Evolutionary conservation across 192 early-diverging fungal genomes (phyloP).

Genomic region (Coemansia erecta): DNA sequence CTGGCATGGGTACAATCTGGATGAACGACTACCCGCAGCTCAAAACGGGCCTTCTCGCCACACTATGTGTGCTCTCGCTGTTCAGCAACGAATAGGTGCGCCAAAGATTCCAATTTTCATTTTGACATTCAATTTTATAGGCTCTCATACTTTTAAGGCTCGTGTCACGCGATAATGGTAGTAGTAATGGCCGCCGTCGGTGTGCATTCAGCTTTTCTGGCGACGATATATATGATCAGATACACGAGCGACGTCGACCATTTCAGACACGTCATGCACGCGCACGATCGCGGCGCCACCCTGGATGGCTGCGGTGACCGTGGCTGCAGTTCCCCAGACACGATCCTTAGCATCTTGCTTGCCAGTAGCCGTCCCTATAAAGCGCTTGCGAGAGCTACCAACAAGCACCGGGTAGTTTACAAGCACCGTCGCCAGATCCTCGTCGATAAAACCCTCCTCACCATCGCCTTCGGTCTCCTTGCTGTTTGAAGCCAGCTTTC

Average conservation of each 20-base stretch:
- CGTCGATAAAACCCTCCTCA: slow-evolving; percentile 45
- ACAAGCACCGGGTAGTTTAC: slow-evolving; percentile 77
- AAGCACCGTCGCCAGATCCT: slow-evolving; percentile 46
- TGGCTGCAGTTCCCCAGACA: slow-evolving; percentile 87
- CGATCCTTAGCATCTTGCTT: slow-evolving; percentile 68
- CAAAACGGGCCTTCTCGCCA: slow-evolving; percentile 78
- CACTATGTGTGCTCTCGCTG: slow-evolving; percentile 71
- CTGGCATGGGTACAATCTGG: slow-evolving; percentile 94
- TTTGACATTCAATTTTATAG: too few species aligned
- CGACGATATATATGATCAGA: slow-evolving; percentile 68
- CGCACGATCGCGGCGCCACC: slow-evolving; percentile 81
- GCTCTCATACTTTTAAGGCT: too few species aligned
- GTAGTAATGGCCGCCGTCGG: too few species aligned
- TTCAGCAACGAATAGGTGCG: slow-evolving; percentile 63
- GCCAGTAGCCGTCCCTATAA: slow-evolving; percentile 77
- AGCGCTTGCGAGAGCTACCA: slow-evolving; percentile 87
- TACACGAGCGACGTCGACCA: slow-evolving; percentile 83
- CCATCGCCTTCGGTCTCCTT: slow-evolving; percentile 10
- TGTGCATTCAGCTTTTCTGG: background rate
- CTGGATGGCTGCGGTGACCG: slow-evolving; percentile 75
- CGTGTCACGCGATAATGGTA: too few species aligned
- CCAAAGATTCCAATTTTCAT: background rate
- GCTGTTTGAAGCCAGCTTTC: background rate
- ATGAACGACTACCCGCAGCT: slow-evolving; percentile 95
- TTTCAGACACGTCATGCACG: slow-evolving; percentile 95